Conservation (phyloP, 164 flowering plant genomes). For the Litsea cubeba region DNA sequence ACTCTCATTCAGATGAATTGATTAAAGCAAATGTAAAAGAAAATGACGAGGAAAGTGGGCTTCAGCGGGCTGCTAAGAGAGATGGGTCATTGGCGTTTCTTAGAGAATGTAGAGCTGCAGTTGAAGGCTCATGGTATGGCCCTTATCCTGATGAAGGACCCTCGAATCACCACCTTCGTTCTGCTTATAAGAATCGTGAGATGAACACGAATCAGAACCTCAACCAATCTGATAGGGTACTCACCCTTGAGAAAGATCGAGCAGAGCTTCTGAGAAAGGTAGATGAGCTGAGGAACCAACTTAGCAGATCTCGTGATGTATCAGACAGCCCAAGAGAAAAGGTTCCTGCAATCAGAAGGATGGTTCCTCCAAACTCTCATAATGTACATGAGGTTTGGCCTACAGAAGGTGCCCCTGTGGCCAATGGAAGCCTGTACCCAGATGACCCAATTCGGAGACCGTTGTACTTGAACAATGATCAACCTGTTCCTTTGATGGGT, state of each 20-base stretch:
- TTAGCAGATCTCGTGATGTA: conserved; percentile 47
- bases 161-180: conserved; percentile 24
- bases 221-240: conserved; percentile 26
- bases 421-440: conserved; percentile 17
- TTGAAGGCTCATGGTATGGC: conserved; percentile 24
- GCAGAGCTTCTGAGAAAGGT: conserved; percentile 67
- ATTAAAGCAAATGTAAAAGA: background rate
- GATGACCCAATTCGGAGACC: conserved; percentile 28
- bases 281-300: conserved; percentile 68
- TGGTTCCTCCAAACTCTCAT: conserved; percentile 32
- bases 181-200: conserved; percentile 25
- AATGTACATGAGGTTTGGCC: conserved; percentile 27
- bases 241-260: conserved; percentile 50
- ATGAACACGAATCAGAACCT: conserved; percentile 13
- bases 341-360: conserved; percentile 33
- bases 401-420: conserved; percentile 27
- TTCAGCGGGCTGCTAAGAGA: conserved; percentile 2
- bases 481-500: conserved; percentile 17
- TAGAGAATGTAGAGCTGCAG: conserved; percentile 17
- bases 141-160: conserved; percentile 38
- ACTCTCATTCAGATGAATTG: conserved; percentile 4
- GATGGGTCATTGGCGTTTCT: conserved; percentile 8
- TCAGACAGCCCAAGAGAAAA: conserved; percentile 41
- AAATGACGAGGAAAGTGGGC: conserved; percentile 1
- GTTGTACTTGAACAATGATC: conserved; percentile 32